Evolutionary conservation across 2,329 filamentous ascomycete species (phyloP), one percentile per base, ranked within the genome.

Genomic region (Elsinoe batatas): DNA sequence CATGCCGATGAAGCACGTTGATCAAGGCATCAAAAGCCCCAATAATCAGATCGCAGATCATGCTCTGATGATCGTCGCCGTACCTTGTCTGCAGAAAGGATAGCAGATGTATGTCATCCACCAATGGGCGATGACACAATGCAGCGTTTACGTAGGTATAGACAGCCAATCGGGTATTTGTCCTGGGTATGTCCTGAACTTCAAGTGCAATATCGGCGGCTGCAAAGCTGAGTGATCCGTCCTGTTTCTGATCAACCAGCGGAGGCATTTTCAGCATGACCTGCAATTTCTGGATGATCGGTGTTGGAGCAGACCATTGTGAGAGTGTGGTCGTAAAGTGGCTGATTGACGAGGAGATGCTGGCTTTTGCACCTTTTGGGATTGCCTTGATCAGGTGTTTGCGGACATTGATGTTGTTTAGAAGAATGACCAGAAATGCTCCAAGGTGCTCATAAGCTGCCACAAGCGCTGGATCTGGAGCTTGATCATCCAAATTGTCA

Each of bases 21-120:
- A 90, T 87, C 13, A 98, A 76, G 4, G 94, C 79, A 63, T 97
- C 91, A 64, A 98, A 97, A 0, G 90, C 84, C 1, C 90, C 88
- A 8, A 91, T 79, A 40, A 97, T 86, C 1, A 97, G 76, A 63
- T 96, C 90, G 54, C 89, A 82, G 0, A 87, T 82, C 43, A 89
- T 83, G 11, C 81, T 79, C 68, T 91, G 86, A 40, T 87, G 78
- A 63, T 95, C 87, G 37, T 85, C 86, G 79, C 87, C 85, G 65
- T 95, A 96, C 67, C 91, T 80, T 61, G 91, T 88, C 63, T 89
- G 83, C 40, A 97, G 72, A 69, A 91, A 93, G 50, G 81, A 87
- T 61, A 93, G 83, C 10, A 97, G 76, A 22, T 80, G 79, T 53
- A 77, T 76, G 64, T 97, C 91, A 64, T 97, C 91, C 30, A 95